Conservation (phyloP, 495 filamentous ascomycete species). For the Aspergillus biplanus region DNA sequence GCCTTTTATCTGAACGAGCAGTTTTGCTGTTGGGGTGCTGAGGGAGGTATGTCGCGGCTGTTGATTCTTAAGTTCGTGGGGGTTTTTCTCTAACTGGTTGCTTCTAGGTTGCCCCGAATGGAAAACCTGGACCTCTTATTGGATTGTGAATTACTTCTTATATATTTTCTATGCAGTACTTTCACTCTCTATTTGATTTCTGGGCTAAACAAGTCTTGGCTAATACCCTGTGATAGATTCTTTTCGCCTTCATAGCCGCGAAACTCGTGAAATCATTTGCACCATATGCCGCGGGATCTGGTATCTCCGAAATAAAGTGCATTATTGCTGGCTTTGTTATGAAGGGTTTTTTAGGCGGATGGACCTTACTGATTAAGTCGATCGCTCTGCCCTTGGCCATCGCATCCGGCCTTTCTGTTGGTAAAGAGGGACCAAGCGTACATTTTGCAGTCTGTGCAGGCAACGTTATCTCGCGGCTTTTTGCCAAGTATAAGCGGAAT, state of each 20-base stretch:
- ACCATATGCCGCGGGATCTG: slow-evolving; percentile 94
- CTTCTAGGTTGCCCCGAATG: slow-evolving; percentile 78
- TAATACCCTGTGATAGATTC: slow-evolving; percentile 53
- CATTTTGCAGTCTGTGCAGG: slow-evolving; percentile 98
- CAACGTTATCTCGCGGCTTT: slow-evolving; percentile 93
- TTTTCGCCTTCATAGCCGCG: slow-evolving; percentile 83
- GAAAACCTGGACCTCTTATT: slow-evolving; percentile 83
- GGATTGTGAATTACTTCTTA: slow-evolving; percentile 79
- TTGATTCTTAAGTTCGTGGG: not conserved
- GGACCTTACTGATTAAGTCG: slow-evolving; percentile 94
- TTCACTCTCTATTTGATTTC: slow-evolving; percentile 5
- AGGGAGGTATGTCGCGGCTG: slow-evolving; percentile 64
- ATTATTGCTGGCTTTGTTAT: slow-evolving; percentile 99
- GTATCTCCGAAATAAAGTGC: slow-evolving; percentile 99
- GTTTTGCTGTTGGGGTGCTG: slow-evolving; percentile 98
- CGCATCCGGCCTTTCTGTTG: slow-evolving; percentile 91
- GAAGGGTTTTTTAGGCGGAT: slow-evolving; percentile 94
- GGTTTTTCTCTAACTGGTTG: slow-evolving; percentile 10
- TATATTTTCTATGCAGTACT: slow-evolving; percentile 89
- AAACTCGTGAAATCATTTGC: slow-evolving; percentile 90
- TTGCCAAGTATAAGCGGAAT: slow-evolving; percentile 90
- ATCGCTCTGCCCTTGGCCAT: slow-evolving; percentile 90
- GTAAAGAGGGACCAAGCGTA: slow-evolving; percentile 97
- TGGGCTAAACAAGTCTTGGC: not conserved
- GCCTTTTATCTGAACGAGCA: slow-evolving; percentile 97